Conservation (phyloP, 768 basidiomycete species). For the Mycena galericulata region DNA sequence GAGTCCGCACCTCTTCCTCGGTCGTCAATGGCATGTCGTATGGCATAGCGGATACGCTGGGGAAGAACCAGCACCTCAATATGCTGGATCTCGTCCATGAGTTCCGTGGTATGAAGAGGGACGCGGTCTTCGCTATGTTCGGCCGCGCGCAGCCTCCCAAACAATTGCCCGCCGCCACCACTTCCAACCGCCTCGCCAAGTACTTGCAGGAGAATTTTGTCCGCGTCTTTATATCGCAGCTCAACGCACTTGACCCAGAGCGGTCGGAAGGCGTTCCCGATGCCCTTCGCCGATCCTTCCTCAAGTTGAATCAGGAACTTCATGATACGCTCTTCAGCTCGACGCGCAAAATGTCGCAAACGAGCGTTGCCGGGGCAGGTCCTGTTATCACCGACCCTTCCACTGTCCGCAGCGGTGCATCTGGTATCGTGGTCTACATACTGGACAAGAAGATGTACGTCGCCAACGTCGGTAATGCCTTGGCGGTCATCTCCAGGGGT, state of each 20-base stretch:
- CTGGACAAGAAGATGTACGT: slow-evolving; percentile 83
- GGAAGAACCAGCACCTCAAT: slow-evolving; percentile 79
- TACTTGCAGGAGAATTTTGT: slow-evolving; percentile 88
- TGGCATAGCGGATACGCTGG: slow-evolving; percentile 94
- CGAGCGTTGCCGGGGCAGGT: slow-evolving; percentile 57
- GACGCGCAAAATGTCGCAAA: slow-evolving; percentile 80
- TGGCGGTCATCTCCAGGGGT: slow-evolving; percentile 86
- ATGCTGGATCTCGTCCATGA: slow-evolving; percentile 95
- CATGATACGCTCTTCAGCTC: slow-evolving; percentile 73
- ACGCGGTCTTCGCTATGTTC: slow-evolving; percentile 97
- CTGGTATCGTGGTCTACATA: slow-evolving; percentile 90
- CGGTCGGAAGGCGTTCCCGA: slow-evolving; percentile 70
- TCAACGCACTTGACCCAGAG: slow-evolving; percentile 61
- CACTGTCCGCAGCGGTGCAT: slow-evolving; percentile 78
- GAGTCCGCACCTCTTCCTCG: slow-evolving; percentile 91
- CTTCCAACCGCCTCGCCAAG: slow-evolving; percentile 80
- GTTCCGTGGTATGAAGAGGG: slow-evolving; percentile 80
- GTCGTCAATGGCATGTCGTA: slow-evolving; percentile 94
- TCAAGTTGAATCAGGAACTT: slow-evolving; percentile 85
- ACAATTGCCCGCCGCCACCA: slow-evolving; percentile 55
- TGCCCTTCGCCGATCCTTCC: slow-evolving; percentile 88
- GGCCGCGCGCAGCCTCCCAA: slow-evolving; percentile 73
- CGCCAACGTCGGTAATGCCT: slow-evolving; percentile 89
- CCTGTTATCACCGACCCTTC: slow-evolving; percentile 56
- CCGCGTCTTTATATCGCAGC: slow-evolving; percentile 67